Conservation (phyloP, 2,329 filamentous ascomycete species). For the Dothideomycetidae sp. region DNA sequence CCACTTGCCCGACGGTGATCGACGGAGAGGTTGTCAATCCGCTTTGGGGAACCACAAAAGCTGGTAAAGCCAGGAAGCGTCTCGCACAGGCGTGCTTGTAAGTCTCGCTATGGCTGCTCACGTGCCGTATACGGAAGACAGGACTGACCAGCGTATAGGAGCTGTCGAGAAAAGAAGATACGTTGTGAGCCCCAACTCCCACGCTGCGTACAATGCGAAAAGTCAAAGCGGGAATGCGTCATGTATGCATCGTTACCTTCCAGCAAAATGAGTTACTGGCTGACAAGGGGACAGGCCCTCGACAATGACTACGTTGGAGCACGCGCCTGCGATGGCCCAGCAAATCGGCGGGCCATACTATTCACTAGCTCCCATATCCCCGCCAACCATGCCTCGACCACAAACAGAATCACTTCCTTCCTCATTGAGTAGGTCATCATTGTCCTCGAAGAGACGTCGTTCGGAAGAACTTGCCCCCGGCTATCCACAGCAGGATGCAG, state of each 20-base stretch:
- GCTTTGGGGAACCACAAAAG: constrained; percentile 87
- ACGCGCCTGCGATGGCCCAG: too few relatives aligned
- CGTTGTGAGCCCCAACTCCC: constrained; percentile 84
- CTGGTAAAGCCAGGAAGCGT: constrained; percentile 81
- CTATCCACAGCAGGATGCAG: too few relatives aligned
- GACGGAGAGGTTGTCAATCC: constrained; percentile 42
- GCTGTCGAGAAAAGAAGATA: constrained; percentile 93
- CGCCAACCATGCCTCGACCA: too few relatives aligned
- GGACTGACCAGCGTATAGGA: constrained; percentile 23
- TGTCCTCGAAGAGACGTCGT: too few relatives aligned
- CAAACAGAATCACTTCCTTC: too few relatives aligned
- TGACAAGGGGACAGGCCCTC: too few relatives aligned
- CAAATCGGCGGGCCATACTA: too few relatives aligned
- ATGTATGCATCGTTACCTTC: constrained; percentile 39
- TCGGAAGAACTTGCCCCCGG: too few relatives aligned
- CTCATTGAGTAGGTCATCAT: too few relatives aligned
- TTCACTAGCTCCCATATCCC: too few relatives aligned
- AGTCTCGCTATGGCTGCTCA: neutral
- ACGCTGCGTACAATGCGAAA: constrained; percentile 82
- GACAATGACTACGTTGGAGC: too few relatives aligned
- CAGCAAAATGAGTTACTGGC: too few relatives aligned
- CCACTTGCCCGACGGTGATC: constrained; percentile 12
- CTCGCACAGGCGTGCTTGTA: constrained; percentile 75
- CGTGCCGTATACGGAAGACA: neutral
- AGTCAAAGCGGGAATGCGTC: constrained; percentile 73